Evolutionary conservation across 192 early-diverging fungal species (phyloP).

Genomic region (Dispira simplex): DNA sequence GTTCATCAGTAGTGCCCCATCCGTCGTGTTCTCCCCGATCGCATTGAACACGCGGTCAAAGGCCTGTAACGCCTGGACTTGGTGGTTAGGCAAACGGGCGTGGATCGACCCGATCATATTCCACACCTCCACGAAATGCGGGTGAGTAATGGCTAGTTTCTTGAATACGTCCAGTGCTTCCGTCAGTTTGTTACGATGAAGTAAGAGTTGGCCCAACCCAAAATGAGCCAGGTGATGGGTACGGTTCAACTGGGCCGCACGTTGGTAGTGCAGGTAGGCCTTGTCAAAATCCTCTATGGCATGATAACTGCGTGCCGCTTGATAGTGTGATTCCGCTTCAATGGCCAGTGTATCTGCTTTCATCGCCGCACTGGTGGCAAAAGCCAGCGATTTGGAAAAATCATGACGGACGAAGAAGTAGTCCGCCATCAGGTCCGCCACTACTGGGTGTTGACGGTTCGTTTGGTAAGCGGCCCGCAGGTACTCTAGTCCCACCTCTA

Average conservation of each 20-base stretch:
- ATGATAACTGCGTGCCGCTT: slow-evolving; percentile 37
- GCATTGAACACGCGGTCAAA: slow-evolving; percentile 45
- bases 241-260: slow-evolving; percentile 47
- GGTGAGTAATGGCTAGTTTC: slow-evolving; percentile 36
- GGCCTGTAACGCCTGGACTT: slow-evolving; percentile 44
- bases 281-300: slow-evolving; percentile 43
- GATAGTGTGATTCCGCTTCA: slow-evolving; percentile 43
- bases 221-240: slow-evolving; percentile 52
- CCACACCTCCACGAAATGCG: slow-evolving; percentile 47
- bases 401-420: slow-evolving; percentile 30
- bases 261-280: slow-evolving; percentile 50
- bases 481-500: slow-evolving; percentile 18
- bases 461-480: slow-evolving; percentile 18
- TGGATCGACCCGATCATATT: slow-evolving; percentile 44
- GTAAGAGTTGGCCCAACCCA: slow-evolving; percentile 59
- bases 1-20: slow-evolving; percentile 25
- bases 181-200: slow-evolving; percentile 28
- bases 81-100: slow-evolving; percentile 39
- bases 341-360: slow-evolving; percentile 32
- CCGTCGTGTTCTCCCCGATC: slow-evolving; percentile 30
- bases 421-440: slow-evolving; percentile 35
- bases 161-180: slow-evolving; percentile 34
- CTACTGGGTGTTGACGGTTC: slow-evolving; percentile 18
- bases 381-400: slow-evolving; percentile 21
- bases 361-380: slow-evolving; percentile 26